Evolutionary conservation across 768 basidiomycete species (phyloP), one percentile per base, ranked within the genome.

Genomic region (Leccinum barrowsii): DNA sequence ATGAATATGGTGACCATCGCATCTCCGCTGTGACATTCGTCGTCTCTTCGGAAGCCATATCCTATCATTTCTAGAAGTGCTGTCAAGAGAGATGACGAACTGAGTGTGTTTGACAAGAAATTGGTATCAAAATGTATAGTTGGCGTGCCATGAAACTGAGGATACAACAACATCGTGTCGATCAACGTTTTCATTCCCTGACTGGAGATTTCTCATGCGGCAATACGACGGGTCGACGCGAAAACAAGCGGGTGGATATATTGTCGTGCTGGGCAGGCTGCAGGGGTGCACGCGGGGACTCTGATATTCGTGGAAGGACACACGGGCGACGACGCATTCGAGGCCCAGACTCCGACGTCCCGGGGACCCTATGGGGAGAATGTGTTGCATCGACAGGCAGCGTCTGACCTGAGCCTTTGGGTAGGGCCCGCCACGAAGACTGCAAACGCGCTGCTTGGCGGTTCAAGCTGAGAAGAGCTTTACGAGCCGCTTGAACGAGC

Each of bases 401-500:
- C 3, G 19, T 22, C 15, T 15, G 17, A 28, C 26, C 11, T 12
- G 46, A 15, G 46, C 15, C 22, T 19, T 19, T 50, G 11, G 51
- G 47, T 5, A n/a, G 5, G 34, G 17, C 35, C 28, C 59, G 52
- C 72, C 66, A 67, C 19, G 59, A 56, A 6, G 57, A 56, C 30
- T 65, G 61, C 15, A 63, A 13, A 24, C 52, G 61, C 6, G 3
- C 52, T 1, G 62, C 49, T 22, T 66, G 60, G 0, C 34, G 53
- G 4, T 35, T 30, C 12, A 72, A 26, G 34, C 46, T 54, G 13
- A 57, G 32, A 3, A 72, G 56, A 1, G 65, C 72, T 24, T 42
- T 59, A 35, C 68, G 68, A 17, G 73, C 59, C n/a, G 53, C 32
- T 12, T 54, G 55, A 15, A 74, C 49, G 35, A 73, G 62, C 21